Base-by-base conservation (phyloP, 2,329 filamentous ascomycete species). In the Bipolaris zeicola region DNA sequence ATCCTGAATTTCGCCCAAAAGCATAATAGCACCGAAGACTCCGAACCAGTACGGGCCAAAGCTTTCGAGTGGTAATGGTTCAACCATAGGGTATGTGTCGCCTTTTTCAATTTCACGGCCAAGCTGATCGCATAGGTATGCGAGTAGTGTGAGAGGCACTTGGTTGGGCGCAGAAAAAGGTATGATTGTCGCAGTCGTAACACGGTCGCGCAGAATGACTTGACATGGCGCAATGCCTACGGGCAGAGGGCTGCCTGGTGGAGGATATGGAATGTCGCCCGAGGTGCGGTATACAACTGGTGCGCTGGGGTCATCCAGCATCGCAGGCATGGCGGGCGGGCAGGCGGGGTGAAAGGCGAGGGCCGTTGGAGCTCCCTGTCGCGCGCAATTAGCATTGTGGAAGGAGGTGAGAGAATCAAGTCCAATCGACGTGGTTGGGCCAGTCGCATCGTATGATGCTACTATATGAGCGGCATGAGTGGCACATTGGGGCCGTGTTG, bases 91-190 rank as follows among this genome's bases (percentile, higher is more conserved):
- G 75, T 96, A 96, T 1, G 92, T 96, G 75, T 96, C 92, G 54
- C 92, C 92, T 76, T 91, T 90, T 70, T 95, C 91, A 69, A 96
- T 95, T 77, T 96, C 92, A 77, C 90, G 89, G 75, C 93, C 94
- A 67, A 96, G 84, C 78, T 95, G 89, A 70, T 92, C 89, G 66
- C 86, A 90, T 44, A 96, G 85, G 71, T 96, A 95, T 37, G 83
- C 83, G 34, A 94, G 81, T 55, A 96, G 81, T 6, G 89, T 88
- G 37, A 82, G 79, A 2, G 92, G 92, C n/a, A 96, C 88, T 71
- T 92, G 86, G 54, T 86, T 81, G 16, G 85, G 85, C n/a, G 89
- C 89, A 16, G 87, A 87, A 75, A 96, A 92, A 8, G 92, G 92
- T 48, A 96, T 84, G 42, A 96, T 82, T 1, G 91, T 96, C 7